Base-by-base conservation (phyloP, 495 filamentous ascomycete genomes). In the Tuber microsphaerosporum region DNA sequence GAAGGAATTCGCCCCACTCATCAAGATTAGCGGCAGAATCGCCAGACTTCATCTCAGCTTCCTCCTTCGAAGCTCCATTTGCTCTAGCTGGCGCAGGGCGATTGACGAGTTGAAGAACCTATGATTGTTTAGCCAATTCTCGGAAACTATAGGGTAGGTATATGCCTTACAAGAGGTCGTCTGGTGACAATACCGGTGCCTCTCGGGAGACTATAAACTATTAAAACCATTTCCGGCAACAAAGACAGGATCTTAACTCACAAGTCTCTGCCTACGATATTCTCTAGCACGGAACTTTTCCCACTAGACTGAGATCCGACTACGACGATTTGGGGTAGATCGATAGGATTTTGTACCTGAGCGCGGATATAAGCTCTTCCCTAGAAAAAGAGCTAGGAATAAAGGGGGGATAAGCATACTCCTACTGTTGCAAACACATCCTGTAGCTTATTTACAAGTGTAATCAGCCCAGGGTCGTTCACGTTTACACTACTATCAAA, bases 251-350 rank as follows among this genome's bases (percentile, higher is more conserved):
- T 71, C 51, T 48, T 74, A 48, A 84, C 92, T 84, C 88, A 98
- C 96, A 99, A 98, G 86, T 99, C 95, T 86, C 96, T 89, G 51
- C 96, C 96, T 61, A 99, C 96, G 81, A 99, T 99, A 83, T 99
- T 99, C 86, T 99, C 96, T 82, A 99, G 85, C 80, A 99, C 96
- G n/a, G 95, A 98, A 87, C 94, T 97, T 90, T 99, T 99, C 84
- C 96, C 96, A 84, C 94, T 97, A 19, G 96, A 98, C 87, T 99
- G 96, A 83, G 94, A 97, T 80, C 96, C 96, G 70, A 99, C 96
- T 75, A 99, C 96, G 76, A 91, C 95, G 85, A 99, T 99, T 87
- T 99, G 96, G 41, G 96, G 96, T 75, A 99, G 85, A 87, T 99
- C 96, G 87, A 99, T 99, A 69, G 96, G 96, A 85, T 99, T 99